phyloP scores from a whole-genome alignment of 306 rosid genomes.

The Acacia melanoxylon region DNA sequence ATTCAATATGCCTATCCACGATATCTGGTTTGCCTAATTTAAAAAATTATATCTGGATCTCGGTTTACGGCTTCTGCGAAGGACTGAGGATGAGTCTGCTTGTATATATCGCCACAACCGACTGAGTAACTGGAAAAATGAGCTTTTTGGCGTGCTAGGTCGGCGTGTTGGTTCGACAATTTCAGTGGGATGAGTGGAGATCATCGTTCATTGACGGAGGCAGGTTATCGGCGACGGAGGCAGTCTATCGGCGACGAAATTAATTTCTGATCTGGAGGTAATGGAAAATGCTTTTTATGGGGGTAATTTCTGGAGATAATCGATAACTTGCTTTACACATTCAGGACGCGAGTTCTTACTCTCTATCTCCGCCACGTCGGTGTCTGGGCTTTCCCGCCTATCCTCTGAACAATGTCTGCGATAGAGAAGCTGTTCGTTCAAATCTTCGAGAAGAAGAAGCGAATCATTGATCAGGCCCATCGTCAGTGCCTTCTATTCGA shows the following conservation, averaged over 20 bases:
- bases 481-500: slow-evolving; percentile 70
- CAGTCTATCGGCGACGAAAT: neutral
- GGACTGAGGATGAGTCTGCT: neutral
- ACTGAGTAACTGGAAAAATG: neutral
- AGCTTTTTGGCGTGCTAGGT: neutral
- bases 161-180: neutral
- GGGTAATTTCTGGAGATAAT: neutral
- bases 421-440: slow-evolving; percentile 70
- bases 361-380: neutral
- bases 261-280: neutral
- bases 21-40: neutral
- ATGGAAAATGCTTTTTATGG: neutral
- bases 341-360: neutral
- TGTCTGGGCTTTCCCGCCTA: neutral
- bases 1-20: neutral
- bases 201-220: neutral
- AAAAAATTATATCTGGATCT: neutral
- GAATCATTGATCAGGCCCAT: slow-evolving; percentile 71
- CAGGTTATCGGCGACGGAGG: neutral
- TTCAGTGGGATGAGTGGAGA: neutral
- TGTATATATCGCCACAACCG: neutral
- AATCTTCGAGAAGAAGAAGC: slow-evolving; percentile 73
- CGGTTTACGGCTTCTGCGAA: neutral
- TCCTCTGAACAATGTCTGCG: slow-evolving; percentile 44
- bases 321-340: neutral